Evolutionary conservation across 768 basidiomycete genomes (phyloP).

Genomic region (Lactifluus pinguis): DNA sequence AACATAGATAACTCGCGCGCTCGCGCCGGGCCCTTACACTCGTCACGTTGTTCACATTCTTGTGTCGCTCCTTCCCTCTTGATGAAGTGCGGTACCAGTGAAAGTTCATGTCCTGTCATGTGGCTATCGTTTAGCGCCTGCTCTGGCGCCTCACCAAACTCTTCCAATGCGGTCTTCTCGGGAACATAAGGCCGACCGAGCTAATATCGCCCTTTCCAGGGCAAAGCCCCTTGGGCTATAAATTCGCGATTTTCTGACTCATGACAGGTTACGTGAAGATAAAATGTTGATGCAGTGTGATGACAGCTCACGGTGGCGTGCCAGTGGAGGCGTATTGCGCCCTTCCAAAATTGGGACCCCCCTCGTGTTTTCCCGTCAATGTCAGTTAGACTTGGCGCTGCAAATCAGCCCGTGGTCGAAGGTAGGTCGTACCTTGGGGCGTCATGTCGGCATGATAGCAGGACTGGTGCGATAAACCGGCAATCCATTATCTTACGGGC

Average conservation of each 20-base stretch:
- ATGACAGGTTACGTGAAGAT: neutral
- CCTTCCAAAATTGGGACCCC: neutral
- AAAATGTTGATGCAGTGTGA: neutral
- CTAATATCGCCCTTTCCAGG: neutral
- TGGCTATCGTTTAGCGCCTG: neutral
- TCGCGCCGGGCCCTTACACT: neutral
- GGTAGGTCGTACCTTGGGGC: neutral
- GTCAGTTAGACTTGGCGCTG: neutral
- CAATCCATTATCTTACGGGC: neutral
- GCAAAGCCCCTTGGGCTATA: neutral
- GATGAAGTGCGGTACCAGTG: neutral
- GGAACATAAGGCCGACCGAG: neutral
- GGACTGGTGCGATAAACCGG: neutral
- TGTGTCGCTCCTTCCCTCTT: neutral
- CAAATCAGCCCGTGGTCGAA: neutral
- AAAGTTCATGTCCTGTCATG: neutral
- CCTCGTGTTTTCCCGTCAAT: neutral
- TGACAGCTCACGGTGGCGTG: neutral
- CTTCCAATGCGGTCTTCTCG: neutral
- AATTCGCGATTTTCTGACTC: neutral
- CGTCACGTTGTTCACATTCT: conserved; percentile 1
- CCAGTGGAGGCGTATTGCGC: neutral
- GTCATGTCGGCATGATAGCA: neutral
- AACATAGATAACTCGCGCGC: neutral
- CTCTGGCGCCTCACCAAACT: neutral